Evolutionary conservation across 495 filamentous ascomycete species (phyloP).

Genomic region (Hyaloscypha hepaticicola): DNA sequence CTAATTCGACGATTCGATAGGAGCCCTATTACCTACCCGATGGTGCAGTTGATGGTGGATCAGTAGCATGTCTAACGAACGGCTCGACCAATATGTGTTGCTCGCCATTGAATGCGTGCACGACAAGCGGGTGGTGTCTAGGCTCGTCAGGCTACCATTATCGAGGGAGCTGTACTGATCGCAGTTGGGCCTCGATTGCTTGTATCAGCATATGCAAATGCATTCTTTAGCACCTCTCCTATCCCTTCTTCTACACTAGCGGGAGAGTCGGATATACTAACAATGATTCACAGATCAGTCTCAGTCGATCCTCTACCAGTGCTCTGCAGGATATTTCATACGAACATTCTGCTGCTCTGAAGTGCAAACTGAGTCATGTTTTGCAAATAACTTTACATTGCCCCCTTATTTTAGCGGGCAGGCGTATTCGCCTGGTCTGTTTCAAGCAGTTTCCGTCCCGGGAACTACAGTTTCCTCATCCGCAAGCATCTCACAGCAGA

Average conservation of each 20-base stretch:
- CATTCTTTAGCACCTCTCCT: neutral
- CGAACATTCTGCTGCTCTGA: neutral
- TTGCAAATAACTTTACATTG: neutral
- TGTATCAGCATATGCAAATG: neutral
- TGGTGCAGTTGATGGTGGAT: neutral
- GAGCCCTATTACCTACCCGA: neutral
- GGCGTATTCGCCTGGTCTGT: too few species aligned
- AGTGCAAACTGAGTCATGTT: neutral
- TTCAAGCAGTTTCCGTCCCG: too few species aligned
- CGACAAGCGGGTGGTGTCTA: slow-evolving; percentile 1
- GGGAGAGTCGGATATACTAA: neutral
- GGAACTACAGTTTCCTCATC: too few species aligned
- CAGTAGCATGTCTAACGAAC: neutral
- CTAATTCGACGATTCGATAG: too few species aligned
- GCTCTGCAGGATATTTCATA: neutral
- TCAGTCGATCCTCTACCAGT: neutral
- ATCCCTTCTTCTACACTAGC: neutral
- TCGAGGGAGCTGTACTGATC: neutral
- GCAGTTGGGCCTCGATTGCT: neutral
- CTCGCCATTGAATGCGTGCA: neutral
- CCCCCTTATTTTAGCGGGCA: too few species aligned
- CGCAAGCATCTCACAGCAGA: too few species aligned
- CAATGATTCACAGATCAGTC: neutral
- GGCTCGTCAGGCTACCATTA: neutral
- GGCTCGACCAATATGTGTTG: neutral